These are phyloP conservation scores for Chlorophyllum brunneum DNA, from an alignment of 768 basidiomycete genomes.

Conservation along the genomic window DNA sequence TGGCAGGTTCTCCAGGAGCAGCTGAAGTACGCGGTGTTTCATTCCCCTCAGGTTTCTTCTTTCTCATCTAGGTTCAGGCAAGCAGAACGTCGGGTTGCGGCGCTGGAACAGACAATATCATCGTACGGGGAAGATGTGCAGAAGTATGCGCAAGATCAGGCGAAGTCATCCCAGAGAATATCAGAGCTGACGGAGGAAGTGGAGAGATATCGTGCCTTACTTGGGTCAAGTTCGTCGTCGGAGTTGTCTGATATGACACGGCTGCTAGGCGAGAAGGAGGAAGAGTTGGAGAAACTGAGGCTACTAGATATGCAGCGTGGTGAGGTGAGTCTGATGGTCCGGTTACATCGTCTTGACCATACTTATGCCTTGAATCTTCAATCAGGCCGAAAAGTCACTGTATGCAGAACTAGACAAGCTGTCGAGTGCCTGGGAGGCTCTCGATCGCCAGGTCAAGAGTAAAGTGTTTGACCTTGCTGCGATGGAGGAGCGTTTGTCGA, in stretches of 20 bases:
- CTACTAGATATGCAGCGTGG: constrained; percentile 62
- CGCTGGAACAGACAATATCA: constrained; percentile 50
- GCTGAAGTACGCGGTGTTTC: constrained; percentile 42
- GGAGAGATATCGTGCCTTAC: constrained; percentile 56
- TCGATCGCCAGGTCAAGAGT: constrained; percentile 76
- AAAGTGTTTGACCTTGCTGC: constrained; percentile 81
- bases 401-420: constrained; percentile 85
- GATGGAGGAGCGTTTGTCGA: constrained; percentile 70
- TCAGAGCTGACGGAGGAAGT: constrained; percentile 43
- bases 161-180: constrained; percentile 47
- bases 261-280: constrained; percentile 61
- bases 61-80: constrained; percentile 32
- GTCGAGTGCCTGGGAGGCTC: constrained; percentile 80
- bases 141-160: constrained; percentile 45
- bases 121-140: constrained; percentile 45
- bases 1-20: constrained; percentile 49
- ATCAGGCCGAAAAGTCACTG: constrained; percentile 67
- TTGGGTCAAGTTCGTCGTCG: constrained; percentile 47
- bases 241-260: constrained; percentile 51
- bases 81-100: constrained; percentile 44
- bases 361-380: constrained; percentile 4
- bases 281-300: constrained; percentile 58
- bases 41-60: constrained; percentile 14
- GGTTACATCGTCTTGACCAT: constrained; percentile 1
- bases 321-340: constrained; percentile 40